Evolutionary conservation across 345 rosid species (phyloP), one percentile per base, ranked within the genome.

Genomic region (Brassica incana): DNA sequence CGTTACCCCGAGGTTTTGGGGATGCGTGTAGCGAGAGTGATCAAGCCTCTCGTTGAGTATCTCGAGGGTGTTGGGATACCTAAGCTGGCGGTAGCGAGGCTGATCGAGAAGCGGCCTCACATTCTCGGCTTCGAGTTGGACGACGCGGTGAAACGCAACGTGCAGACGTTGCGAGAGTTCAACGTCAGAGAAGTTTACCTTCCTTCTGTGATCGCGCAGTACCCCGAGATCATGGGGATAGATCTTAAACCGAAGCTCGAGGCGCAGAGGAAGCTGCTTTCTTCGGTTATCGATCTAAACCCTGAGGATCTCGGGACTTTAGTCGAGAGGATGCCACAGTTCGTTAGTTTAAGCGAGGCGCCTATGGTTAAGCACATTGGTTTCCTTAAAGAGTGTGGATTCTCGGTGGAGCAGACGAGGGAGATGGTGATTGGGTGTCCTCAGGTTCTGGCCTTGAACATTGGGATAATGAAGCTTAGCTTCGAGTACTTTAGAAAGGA

Each of bases 271-370:
- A 66, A 74, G 81, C 85, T 89, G 84, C 90, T 95, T 48, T 71
- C 71, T 71, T 88, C 92, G 11, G 75, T 85, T 61, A 79, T 84
- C 67, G 89, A 84, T 77, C 81, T 84, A 76, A 66, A 78, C 83
- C 81, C 84, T 2, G 90, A 89, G 32, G 94, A 95, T 65, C 80
- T 95, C 35, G 92, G 90, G 30, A 69, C 85, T 52, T 76, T 92
- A 50, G 66, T 92, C 32, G 97, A 91, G 86, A 92, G 86, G 85
- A 92, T 94, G 98, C 98, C 97, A 0, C 97, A 89, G 83, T 85
- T 88, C 63, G 94, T 90, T 72, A 92, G 92, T 64, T 86, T 89
- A 38, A 87, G 82, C 59, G 88, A 77, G 76, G 32, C 81, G 8
- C 85, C 96, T 15, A 76, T 92, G 43, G 40, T 84, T 60, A 94